Conservation (phyloP, 108 stramenopile genomes). For the Fragilaria crotonensis region DNA sequence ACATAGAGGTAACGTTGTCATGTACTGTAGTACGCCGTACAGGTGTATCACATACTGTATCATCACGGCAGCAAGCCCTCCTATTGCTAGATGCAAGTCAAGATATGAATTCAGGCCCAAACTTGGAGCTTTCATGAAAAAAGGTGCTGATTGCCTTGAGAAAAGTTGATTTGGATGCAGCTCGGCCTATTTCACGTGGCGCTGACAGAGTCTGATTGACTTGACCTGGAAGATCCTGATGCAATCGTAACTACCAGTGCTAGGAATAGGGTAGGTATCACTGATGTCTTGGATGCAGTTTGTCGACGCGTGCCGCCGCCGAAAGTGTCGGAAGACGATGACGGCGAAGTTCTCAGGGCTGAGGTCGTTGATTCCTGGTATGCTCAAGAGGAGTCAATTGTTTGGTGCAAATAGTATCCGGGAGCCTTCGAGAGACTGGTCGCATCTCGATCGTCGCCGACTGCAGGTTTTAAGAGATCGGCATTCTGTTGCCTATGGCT, state of each 20-base stretch:
- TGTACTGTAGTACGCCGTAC: no score
- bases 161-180: constrained; percentile 93
- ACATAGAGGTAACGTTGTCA: no score
- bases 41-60: constrained; percentile 87
- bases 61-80: constrained; percentile 93
- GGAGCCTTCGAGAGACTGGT: constrained; percentile 44
- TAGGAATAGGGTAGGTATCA: constrained; percentile 65
- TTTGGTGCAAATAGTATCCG: constrained; percentile 47
- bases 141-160: constrained; percentile 80
- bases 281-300: constrained; percentile 58
- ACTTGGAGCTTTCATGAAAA: constrained; percentile 93
- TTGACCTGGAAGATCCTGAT: constrained; percentile 78
- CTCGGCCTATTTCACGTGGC: constrained; percentile 76
- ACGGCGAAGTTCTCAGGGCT: constrained; percentile 52
- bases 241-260: constrained; percentile 85
- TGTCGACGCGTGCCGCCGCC: constrained; percentile 72
- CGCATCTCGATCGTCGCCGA: constrained; percentile 33
- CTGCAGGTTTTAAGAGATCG: constrained; percentile 82
- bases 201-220: constrained; percentile 76
- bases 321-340: constrained; percentile 39
- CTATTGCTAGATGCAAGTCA: constrained; percentile 89
- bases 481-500: constrained; percentile 76
- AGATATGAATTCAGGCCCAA: constrained; percentile 97
- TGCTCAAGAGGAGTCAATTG: constrained; percentile 77
- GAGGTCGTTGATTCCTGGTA: constrained; percentile 97